Percentiles rank a stretch among this genome's conserved stretches.
Conservation (phyloP, 306 rosid species). For the Pterocarpus santalinus region DNA sequence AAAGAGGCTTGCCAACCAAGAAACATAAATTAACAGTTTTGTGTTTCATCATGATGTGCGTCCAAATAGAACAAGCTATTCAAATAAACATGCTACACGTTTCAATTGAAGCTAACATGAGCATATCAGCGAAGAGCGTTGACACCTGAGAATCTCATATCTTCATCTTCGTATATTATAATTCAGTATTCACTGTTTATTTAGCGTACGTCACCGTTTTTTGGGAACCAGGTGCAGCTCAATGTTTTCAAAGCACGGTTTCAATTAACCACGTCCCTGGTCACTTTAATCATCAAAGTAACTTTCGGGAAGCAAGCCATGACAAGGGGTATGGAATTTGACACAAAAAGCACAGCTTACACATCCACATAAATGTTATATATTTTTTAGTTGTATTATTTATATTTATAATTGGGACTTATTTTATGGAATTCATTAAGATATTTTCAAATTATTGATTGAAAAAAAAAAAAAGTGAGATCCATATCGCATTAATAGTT, state of each 20-base stretch:
- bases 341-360: too few relatives aligned
- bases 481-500: too few relatives aligned
- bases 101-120: neutral
- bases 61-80: neutral
- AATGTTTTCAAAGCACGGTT: neutral
- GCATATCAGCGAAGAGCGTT: neutral
- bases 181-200: neutral
- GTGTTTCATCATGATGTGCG: neutral
- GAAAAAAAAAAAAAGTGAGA: too few relatives aligned
- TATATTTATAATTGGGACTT: too few relatives aligned
- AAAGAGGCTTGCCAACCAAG: slow-evolving; percentile 32
- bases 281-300: too few relatives aligned
- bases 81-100: neutral
- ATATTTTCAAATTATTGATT: too few relatives aligned
- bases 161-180: neutral
- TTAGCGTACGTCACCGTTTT: neutral
- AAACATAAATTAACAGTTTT: neutral
- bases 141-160: neutral
- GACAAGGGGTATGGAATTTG: too few relatives aligned
- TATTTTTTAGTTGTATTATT: too few relatives aligned
- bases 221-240: neutral
- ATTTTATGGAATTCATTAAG: too few relatives aligned
- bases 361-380: too few relatives aligned
- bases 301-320: too few relatives aligned
- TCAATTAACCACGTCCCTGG: neutral